Evolutionary conservation across 2,329 filamentous ascomycete species (phyloP), one percentile per base, ranked within the genome.

Genomic region (Tolypocladium tropicale): DNA sequence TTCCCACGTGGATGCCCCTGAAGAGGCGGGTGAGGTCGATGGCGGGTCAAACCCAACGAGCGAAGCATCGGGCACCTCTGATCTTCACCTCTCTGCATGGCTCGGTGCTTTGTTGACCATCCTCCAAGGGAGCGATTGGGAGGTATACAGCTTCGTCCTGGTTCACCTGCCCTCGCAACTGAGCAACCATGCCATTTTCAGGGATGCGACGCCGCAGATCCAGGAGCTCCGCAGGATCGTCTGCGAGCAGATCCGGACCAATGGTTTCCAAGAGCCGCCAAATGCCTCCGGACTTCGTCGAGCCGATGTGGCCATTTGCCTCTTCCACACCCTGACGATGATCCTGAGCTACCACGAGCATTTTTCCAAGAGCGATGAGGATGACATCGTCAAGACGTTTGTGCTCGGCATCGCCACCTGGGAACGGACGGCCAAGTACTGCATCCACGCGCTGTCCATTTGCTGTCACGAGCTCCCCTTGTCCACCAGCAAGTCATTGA

Each of bases 381-480:
- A 96, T 64, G 90, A 95, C 43, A 85, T 96, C 37, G 90, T 96
- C 30, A 85, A 86, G 61, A 84, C 89, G 0, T 96, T 99, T 67
- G 84, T 95, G 62, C 81, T 88, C 56, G 93, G 93, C 2, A 89
- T 97, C 57, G 84, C 86, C 12, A 84, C 85, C 2, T 91, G 87
- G 81, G 91, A 96, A 64, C 83, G 88, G 60, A 95, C 90, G 55
- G 90, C 91, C 23, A 94, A 92, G 65, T 89, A 85, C 59, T 99
- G 94, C 71, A 96, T 99, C 54, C 93, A 99, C 69, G 93, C 93
- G 0, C 76, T 99, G 23, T 92, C 91, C 0, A 88, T 99, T 58
- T 97, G 93, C 74, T 96, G 92, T 68, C 91, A 96, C 65, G 94
- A 99, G 70, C 81, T 96, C 30, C 92, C 94, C 3, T 80, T 88